Evolutionary conservation across 441 rosid species (phyloP).

Genomic region (Bruguiera hainesii): DNA sequence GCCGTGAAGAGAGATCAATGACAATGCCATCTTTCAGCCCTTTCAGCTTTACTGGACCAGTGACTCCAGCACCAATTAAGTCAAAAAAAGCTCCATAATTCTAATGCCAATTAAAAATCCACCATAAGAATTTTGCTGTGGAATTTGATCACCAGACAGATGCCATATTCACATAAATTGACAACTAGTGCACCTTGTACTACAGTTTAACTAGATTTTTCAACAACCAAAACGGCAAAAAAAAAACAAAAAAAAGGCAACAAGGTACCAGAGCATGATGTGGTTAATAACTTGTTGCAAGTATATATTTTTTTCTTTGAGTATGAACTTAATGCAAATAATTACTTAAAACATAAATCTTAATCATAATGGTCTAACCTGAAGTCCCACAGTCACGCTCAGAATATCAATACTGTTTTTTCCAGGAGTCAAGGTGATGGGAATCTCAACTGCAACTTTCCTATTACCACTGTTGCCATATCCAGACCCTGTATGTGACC

Average conservation of each 20-base stretch:
- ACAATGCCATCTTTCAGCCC: conserved; percentile 49
- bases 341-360: conserved; percentile 9
- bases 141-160: conserved; percentile 8
- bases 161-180: conserved; percentile 4
- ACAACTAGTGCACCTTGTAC: background rate
- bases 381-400: conserved; percentile 94
- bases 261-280: background rate
- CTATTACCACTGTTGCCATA: conserved; percentile 42
- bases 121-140: background rate
- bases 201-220: no score
- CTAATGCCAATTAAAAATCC: conserved; percentile 33
- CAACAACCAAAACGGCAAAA: no score
- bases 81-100: conserved; percentile 92
- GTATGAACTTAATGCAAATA: background rate
- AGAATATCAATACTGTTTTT: conserved; percentile 80
- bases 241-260: no score
- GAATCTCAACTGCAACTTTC: conserved; percentile 58
- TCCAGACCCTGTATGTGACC: conserved; percentile 60
- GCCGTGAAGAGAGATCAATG: conserved; percentile 61
- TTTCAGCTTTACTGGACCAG: conserved; percentile 82
- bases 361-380: conserved; percentile 39
- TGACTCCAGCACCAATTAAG: conserved; percentile 73
- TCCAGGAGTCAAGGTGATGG: conserved; percentile 54
- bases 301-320: no score
- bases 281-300: background rate